phyloP scores from a whole-genome alignment of 208 protist species.

The Naegleria lovaniensis region DNA sequence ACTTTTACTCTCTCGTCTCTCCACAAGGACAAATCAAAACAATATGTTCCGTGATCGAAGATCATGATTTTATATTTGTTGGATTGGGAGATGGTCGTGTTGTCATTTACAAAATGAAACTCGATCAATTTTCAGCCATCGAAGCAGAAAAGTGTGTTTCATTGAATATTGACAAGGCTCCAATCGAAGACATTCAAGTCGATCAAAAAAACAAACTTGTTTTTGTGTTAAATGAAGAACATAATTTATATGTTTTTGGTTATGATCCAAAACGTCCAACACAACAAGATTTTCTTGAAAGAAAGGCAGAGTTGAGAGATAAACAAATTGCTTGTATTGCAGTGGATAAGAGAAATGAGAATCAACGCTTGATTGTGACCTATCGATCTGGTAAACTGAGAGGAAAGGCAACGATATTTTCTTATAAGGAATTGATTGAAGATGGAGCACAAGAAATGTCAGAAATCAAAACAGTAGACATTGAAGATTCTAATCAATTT shows the following conservation, averaged over 20 bases:
- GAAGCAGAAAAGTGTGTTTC: neutral
- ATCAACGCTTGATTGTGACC: neutral
- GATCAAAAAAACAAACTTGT: neutral
- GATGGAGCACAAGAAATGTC: neutral
- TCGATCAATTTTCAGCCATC: neutral
- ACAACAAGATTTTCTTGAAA: neutral
- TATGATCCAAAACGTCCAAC: neutral
- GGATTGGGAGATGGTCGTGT: neutral
- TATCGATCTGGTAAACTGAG: neutral
- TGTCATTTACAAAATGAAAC: neutral
- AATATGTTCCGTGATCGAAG: neutral
- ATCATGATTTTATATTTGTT: neutral
- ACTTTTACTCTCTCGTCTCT: neutral
- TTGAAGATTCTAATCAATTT: neutral
- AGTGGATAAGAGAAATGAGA: neutral
- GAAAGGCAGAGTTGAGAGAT: neutral
- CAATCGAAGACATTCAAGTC: neutral
- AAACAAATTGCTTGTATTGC: neutral
- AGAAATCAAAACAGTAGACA: neutral
- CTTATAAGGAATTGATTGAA: neutral
- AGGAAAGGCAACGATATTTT: neutral
- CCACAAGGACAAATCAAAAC: slow-evolving; percentile 1
- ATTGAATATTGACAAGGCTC: neutral
- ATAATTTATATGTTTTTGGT: neutral
- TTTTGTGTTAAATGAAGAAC: neutral